A percentile compares a stretch with the other conserved stretches of the same genome.
phyloP scores from a whole-genome alignment of 805 yeast species.

The Kodamaea fukazawae region DNA sequence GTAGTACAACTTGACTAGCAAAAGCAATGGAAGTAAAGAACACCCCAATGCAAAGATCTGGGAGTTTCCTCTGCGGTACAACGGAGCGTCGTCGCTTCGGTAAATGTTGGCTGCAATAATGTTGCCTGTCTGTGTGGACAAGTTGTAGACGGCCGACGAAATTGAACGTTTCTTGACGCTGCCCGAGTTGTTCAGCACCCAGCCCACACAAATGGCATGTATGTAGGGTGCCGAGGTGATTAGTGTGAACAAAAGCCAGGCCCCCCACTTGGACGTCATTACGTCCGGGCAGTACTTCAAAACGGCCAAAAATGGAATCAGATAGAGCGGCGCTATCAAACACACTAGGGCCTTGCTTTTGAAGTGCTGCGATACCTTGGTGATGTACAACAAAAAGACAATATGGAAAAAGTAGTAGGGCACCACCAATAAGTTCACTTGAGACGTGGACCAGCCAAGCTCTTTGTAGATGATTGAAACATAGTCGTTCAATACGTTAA shows the following conservation, averaged over 20 bases:
- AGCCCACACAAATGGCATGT: slow-evolving; percentile 55
- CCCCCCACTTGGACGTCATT: slow-evolving; percentile 41
- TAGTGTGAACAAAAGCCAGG: slow-evolving; percentile 37
- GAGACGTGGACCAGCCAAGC: slow-evolving; percentile 52
- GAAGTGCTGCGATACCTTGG: slow-evolving; percentile 23
- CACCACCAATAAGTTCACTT: slow-evolving; percentile 50
- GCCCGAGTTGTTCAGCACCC: slow-evolving; percentile 63
- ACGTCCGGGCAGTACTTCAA: slow-evolving; percentile 42
- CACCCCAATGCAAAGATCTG: slow-evolving; percentile 6
- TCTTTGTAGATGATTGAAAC: slow-evolving; percentile 12
- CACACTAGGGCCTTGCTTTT: slow-evolving; percentile 18
- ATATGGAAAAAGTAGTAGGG: slow-evolving; percentile 40
- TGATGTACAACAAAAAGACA: slow-evolving; percentile 17
- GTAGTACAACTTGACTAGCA: slow-evolving; percentile 39
- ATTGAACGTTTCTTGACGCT: slow-evolving; percentile 62
- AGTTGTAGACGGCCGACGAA: slow-evolving; percentile 63
- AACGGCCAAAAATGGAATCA: slow-evolving; percentile 21
- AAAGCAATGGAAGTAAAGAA: slow-evolving; percentile 28
- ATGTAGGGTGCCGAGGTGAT: slow-evolving; percentile 47
- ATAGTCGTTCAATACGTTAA: slow-evolving; percentile 15
- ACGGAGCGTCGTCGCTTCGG: slow-evolving; percentile 55
- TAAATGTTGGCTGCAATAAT: slow-evolving; percentile 58
- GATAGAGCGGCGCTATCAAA: slow-evolving; percentile 16
- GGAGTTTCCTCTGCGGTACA: slow-evolving; percentile 56
- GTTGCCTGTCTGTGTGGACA: slow-evolving; percentile 58